Evolutionary conservation across 1,139 yeast species (phyloP).

Genomic region (Arxiozyma slooffiae): DNA sequence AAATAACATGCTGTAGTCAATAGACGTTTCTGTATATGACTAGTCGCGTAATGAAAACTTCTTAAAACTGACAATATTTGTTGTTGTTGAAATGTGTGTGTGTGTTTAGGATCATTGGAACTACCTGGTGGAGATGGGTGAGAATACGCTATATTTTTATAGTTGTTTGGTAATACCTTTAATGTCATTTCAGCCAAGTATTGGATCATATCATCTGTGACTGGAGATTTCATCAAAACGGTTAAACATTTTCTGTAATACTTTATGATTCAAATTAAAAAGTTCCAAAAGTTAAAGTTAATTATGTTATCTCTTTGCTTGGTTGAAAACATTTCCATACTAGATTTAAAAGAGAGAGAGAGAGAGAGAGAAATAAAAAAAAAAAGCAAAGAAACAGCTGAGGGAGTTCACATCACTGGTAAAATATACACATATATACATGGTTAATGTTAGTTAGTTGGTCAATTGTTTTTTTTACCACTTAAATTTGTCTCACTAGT

Average conservation of each 20-base stretch:
- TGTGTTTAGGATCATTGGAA: conserved; percentile 6
- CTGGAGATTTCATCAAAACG: conserved; percentile 29
- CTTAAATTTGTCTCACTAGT: no score
- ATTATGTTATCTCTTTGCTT: neutral
- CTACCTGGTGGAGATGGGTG: conserved; percentile 16
- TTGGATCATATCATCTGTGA: conserved; percentile 29
- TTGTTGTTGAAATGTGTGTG: neutral
- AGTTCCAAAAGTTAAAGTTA: neutral
- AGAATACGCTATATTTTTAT: neutral
- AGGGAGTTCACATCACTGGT: no score
- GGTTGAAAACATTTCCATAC: no score
- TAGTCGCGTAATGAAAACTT: conserved; percentile 61
- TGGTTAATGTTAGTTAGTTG: no score
- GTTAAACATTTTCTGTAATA: conserved; percentile 24
- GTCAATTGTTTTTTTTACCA: no score
- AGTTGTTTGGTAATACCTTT: conserved; percentile 20
- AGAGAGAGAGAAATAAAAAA: no score
- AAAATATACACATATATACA: no score
- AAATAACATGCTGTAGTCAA: conserved; percentile 63
- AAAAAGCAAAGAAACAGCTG: no score
- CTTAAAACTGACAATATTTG: conserved; percentile 50
- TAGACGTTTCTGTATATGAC: conserved; percentile 64
- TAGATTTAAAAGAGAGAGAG: no score
- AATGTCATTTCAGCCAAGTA: conserved; percentile 26
- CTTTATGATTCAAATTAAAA: conserved; percentile 12